Evolutionary conservation across 129 eudicot species (phyloP).

Genomic region (Artemisia argyi): DNA sequence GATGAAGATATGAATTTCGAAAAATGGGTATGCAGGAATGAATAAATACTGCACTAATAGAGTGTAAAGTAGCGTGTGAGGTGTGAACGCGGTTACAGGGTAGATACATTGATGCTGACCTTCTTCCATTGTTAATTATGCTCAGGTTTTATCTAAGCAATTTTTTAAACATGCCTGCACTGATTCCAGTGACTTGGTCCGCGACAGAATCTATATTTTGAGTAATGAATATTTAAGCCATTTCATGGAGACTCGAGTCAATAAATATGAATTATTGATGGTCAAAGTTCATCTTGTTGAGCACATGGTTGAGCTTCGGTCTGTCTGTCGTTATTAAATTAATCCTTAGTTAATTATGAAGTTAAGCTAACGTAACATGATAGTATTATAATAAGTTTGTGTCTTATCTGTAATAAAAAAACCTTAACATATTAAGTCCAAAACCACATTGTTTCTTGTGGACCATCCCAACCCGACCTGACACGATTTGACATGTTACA

Average conservation of each 20-base stretch:
- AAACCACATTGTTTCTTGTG: no score
- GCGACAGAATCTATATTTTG: no score
- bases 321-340: background rate
- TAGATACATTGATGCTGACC: background rate
- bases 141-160: background rate
- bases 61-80: constrained; percentile 19
- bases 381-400: background rate
- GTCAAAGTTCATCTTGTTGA: background rate
- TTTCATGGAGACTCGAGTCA: no score
- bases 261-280: no score
- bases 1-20: constrained; percentile 6
- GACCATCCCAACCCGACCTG: background rate
- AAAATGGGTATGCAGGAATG: background rate
- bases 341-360: background rate
- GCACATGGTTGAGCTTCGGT: background rate
- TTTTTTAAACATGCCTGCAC: no score
- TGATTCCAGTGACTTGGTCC: no score
- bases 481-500: background rate
- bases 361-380: background rate
- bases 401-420: background rate
- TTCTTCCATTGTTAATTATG: no score
- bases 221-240: no score
- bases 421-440: no score
- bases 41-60: background rate
- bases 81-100: constrained; percentile 36